Evolutionary conservation across 106 monocot species (phyloP).

Genomic region (Amphibolis antarctica): DNA sequence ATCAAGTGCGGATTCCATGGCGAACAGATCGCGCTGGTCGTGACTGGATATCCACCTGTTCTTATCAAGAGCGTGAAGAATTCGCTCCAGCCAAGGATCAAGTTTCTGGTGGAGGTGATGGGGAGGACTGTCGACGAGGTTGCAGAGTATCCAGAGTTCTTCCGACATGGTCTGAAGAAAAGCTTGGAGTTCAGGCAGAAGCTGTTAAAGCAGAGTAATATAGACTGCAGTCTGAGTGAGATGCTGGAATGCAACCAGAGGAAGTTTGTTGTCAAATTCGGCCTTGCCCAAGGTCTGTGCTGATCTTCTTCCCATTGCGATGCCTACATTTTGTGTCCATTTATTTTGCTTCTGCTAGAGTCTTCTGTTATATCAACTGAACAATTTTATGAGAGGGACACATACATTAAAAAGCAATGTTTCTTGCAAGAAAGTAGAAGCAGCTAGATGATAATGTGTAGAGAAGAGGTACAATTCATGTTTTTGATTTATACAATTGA

Average conservation of each 20-base stretch:
- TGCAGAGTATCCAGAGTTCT: slow-evolving; percentile 61
- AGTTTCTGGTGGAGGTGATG: slow-evolving; percentile 69
- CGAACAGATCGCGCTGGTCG: slow-evolving; percentile 39
- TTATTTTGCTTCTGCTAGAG: neutral
- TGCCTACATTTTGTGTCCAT: neutral
- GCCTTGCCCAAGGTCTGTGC: neutral
- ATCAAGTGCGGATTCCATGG: slow-evolving; percentile 37
- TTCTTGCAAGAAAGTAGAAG: too few species aligned
- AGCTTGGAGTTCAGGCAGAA: slow-evolving; percentile 62
- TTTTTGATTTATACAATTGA: too few species aligned
- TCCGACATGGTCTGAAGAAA: slow-evolving; percentile 76
- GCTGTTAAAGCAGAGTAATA: slow-evolving; percentile 37
- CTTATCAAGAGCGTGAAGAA: slow-evolving; percentile 80
- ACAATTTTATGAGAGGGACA: too few species aligned
- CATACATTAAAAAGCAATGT: too few species aligned
- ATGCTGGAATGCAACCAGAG: slow-evolving; percentile 64
- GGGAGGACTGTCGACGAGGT: slow-evolving; percentile 59
- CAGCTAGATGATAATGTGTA: too few species aligned
- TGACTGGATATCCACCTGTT: slow-evolving; percentile 69
- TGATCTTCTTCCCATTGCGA: neutral
- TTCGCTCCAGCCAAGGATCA: slow-evolving; percentile 66
- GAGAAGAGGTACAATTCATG: too few species aligned
- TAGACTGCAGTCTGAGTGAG: slow-evolving; percentile 58
- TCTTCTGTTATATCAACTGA: too few species aligned
- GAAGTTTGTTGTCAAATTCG: slow-evolving; percentile 59